Percentiles rank a stretch among this genome's conserved stretches.
These are phyloP conservation scores for Ascobolus immersus DNA, from an alignment of 495 filamentous ascomycete species.

Conservation along the genomic window DNA sequence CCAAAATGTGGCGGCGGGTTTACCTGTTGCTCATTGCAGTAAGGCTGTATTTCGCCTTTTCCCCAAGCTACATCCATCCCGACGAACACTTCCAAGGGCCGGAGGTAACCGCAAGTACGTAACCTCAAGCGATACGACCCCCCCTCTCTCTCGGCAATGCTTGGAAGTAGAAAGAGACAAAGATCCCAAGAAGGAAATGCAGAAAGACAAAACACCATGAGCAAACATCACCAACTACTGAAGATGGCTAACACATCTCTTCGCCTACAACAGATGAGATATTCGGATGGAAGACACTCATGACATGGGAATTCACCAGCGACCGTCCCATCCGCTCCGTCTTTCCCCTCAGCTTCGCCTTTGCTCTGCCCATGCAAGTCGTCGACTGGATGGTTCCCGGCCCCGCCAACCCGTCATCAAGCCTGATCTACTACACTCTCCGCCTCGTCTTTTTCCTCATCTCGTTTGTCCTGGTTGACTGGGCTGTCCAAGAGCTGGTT, in stretches of 20 bases:
- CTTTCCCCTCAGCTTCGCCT: slow-evolving; percentile 85
- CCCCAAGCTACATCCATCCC: slow-evolving; percentile 87
- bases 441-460: slow-evolving; percentile 71
- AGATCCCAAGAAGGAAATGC: not conserved
- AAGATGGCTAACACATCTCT: too few species aligned
- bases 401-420: slow-evolving; percentile 34
- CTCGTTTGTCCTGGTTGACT: slow-evolving; percentile 77
- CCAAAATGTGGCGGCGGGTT: slow-evolving; percentile 89
- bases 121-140: not conserved
- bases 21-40: slow-evolving; percentile 66
- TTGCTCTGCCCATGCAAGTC: slow-evolving; percentile 75
- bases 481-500: slow-evolving; percentile 80
- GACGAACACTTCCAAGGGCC: slow-evolving; percentile 98
- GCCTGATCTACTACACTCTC: slow-evolving; percentile 66
- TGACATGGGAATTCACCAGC: slow-evolving; percentile 88
- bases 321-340: slow-evolving; percentile 69
- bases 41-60: slow-evolving; percentile 79
- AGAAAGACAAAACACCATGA: not conserved
- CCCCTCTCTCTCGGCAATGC: not conserved
- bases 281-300: slow-evolving; percentile 59
- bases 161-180: not conserved
- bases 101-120: slow-evolving; percentile 82
- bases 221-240: too few species aligned
- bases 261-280: slow-evolving; percentile 39
- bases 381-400: slow-evolving; percentile 49